These are phyloP conservation scores for Tuber aestivum DNA, from an alignment of 495 filamentous ascomycete species.

Conservation along the genomic window DNA sequence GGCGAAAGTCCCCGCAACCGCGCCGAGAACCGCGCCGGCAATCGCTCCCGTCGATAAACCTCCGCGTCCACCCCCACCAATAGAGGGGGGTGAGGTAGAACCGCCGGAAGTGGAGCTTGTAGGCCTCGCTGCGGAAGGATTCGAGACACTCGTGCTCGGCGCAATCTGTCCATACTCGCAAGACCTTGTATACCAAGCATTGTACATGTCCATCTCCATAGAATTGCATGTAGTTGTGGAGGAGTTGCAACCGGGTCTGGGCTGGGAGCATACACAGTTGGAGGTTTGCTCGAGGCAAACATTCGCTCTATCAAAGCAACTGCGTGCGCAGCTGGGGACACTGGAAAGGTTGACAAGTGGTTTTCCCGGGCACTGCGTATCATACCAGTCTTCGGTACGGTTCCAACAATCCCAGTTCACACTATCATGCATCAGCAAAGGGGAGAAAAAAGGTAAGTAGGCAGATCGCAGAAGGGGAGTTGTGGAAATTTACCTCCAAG, in stretches of 20 bases:
- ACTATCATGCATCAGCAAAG: not conserved
- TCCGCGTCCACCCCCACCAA: not conserved
- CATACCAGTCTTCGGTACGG: slow-evolving; percentile 11
- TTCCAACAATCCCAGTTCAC: slow-evolving; percentile 1
- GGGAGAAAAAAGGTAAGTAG: not conserved
- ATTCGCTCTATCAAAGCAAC: not conserved
- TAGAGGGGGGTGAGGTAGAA: not conserved
- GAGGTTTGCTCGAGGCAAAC: not conserved
- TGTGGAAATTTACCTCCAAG: slow-evolving; percentile 6
- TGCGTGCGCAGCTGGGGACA: slow-evolving; percentile 7
- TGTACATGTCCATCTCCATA: not conserved
- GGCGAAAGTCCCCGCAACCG: not conserved
- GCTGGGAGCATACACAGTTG: slow-evolving; percentile 13
- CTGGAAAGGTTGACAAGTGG: not conserved
- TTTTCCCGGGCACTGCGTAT: slow-evolving; percentile 6
- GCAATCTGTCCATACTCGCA: not conserved
- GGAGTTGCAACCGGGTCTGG: not conserved
- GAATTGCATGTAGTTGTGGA: not conserved
- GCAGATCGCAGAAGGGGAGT: not conserved
- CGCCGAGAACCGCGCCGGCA: not conserved
- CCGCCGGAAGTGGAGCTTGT: not conserved
- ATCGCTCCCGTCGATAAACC: not conserved
- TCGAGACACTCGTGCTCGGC: not conserved
- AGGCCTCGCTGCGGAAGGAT: not conserved
- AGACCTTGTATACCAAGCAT: slow-evolving; percentile 7